phyloP scores from a whole-genome alignment of 2,329 filamentous ascomycete genomes.

The Sordariomycetes sp. region DNA sequence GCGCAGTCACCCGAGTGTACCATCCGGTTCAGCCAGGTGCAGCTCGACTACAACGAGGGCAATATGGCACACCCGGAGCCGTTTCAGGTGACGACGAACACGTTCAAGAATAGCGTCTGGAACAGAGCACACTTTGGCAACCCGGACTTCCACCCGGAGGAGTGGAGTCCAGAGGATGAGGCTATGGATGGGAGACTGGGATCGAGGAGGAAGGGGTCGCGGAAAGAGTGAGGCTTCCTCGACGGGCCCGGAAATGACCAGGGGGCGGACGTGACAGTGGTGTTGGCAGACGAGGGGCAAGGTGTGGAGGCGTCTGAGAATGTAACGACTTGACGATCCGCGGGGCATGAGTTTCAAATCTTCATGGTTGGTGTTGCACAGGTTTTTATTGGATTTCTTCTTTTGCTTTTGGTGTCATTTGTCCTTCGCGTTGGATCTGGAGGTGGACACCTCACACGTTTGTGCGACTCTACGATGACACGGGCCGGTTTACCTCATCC shows the following conservation, averaged over 20 bases:
- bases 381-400: no score
- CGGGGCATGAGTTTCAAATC: no score
- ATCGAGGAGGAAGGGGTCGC: constrained; percentile 3
- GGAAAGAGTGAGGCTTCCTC: background rate
- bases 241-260: background rate
- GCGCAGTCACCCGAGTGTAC: constrained; percentile 14
- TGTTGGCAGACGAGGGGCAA: no score
- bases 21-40: constrained; percentile 40
- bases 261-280: no score
- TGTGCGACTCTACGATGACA: no score
- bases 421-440: no score
- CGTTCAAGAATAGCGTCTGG: constrained; percentile 58
- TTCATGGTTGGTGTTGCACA: no score
- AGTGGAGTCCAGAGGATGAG: constrained; percentile 30
- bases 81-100: constrained; percentile 40
- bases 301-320: no score
- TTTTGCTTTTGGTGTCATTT: no score
- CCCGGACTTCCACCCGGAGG: constrained; percentile 38
- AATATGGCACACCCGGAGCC: constrained; percentile 34
- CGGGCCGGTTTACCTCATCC: no score
- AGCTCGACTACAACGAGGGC: constrained; percentile 38
- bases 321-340: no score
- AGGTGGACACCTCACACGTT: no score
- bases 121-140: constrained; percentile 61
- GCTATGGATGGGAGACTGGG: constrained; percentile 3